A percentile compares a stretch with the other conserved stretches of the same genome.
These are phyloP conservation scores for Smithsoniella earleae DNA, from an alignment of 163 green algal species.

Conservation along the genomic window DNA sequence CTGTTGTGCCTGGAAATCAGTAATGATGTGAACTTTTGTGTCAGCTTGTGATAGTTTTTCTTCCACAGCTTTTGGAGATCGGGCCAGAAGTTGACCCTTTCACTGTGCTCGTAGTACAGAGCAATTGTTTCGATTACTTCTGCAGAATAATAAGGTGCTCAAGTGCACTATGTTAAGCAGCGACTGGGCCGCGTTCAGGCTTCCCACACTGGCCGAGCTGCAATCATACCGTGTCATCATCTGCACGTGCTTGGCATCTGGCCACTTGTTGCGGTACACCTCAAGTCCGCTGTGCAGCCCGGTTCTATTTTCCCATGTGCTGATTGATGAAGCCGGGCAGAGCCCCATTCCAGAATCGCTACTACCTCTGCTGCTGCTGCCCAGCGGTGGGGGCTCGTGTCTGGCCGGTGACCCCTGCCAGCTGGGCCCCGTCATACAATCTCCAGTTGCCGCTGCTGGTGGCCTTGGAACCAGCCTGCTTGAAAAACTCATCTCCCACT, in stretches of 20 bases:
- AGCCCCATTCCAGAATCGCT: slow-evolving; percentile 45
- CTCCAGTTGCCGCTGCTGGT: slow-evolving; percentile 28
- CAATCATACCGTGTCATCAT: neutral
- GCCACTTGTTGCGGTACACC: neutral
- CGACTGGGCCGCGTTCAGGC: slow-evolving; percentile 34
- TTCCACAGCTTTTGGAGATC: too few species aligned
- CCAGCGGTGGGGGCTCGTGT: slow-evolving; percentile 33
- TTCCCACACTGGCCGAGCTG: slow-evolving; percentile 31
- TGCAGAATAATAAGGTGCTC: slow-evolving; percentile 23
- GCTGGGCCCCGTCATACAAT: slow-evolving; percentile 45
- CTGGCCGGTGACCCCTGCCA: slow-evolving; percentile 58
- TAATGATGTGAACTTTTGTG: neutral
- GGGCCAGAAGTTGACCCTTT: too few species aligned
- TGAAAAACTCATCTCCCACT: slow-evolving; percentile 46
- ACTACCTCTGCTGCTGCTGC: slow-evolving; percentile 42
- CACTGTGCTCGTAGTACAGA: too few species aligned
- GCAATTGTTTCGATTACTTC: neutral
- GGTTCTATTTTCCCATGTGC: slow-evolving; percentile 41
- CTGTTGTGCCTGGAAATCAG: neutral
- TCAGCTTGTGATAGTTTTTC: neutral
- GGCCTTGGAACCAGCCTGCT: slow-evolving; percentile 50
- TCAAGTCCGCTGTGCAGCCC: neutral
- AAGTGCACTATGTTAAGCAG: neutral
- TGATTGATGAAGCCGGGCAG: slow-evolving; percentile 49
- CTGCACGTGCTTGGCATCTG: neutral